These are phyloP conservation scores for Aspergillus fructus DNA, from an alignment of 2,329 filamentous ascomycete species.

Conservation along the genomic window DNA sequence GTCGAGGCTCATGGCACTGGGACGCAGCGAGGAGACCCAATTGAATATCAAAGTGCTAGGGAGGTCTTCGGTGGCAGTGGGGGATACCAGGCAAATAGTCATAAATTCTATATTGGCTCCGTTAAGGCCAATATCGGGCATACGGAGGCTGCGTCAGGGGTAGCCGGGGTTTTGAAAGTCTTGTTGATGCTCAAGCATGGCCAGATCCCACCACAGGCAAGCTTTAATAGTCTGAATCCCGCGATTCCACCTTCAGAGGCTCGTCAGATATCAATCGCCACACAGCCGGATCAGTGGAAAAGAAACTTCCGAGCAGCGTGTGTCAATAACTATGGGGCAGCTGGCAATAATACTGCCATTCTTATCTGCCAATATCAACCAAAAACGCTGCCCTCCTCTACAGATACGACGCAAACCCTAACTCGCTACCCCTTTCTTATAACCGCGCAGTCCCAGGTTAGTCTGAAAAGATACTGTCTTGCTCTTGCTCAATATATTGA, in stretches of 20 bases:
- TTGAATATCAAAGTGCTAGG: conserved; percentile 26
- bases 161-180: neutral
- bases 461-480: neutral
- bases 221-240: conserved; percentile 1
- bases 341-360: conserved; percentile 8
- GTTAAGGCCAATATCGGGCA: conserved; percentile 37
- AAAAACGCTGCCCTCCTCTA: neutral
- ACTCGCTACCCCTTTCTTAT: neutral
- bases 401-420: too few relatives aligned
- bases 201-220: conserved; percentile 10
- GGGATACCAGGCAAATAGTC: neutral
- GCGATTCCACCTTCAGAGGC: neutral
- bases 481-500: neutral
- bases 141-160: conserved; percentile 27
- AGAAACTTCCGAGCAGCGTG: neutral
- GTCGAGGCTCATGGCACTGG: conserved; percentile 38
- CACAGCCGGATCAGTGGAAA: neutral
- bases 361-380: neutral
- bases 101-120: conserved; percentile 24
- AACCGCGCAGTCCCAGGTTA: neutral
- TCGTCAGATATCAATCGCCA: neutral
- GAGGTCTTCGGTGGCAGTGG: conserved; percentile 24
- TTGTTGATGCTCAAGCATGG: neutral
- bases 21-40: conserved; percentile 28
- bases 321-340: conserved; percentile 13